Evolutionary conservation across 192 early-diverging fungal species (phyloP).

Genomic region (Coemansia sp.): DNA sequence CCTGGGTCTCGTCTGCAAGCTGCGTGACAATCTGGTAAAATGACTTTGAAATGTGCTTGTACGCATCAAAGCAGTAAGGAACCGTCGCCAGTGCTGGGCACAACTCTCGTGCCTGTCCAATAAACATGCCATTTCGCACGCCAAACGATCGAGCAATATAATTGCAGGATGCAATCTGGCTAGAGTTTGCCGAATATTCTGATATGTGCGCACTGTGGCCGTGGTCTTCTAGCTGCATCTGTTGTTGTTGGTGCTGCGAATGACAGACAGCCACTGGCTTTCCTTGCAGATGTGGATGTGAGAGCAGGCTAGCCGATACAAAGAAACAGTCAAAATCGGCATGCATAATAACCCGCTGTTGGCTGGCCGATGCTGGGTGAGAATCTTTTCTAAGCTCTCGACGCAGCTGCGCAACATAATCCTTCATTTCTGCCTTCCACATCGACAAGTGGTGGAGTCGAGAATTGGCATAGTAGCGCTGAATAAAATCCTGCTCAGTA

Average conservation of each 20-base stretch:
- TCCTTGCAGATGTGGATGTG: constrained; percentile 63
- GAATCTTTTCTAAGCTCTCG: neutral
- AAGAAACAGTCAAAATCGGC: constrained; percentile 96
- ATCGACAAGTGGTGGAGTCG: constrained; percentile 75
- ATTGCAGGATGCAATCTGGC: constrained; percentile 83
- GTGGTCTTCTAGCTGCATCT: constrained; percentile 14
- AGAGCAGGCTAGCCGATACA: constrained; percentile 74
- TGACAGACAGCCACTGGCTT: constrained; percentile 76
- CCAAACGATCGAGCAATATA: constrained; percentile 78
- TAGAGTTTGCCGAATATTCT: constrained; percentile 29
- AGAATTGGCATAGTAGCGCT: constrained; percentile 66
- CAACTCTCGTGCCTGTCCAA: constrained; percentile 66
- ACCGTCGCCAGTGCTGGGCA: constrained; percentile 65
- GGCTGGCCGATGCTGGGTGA: neutral
- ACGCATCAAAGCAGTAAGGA: constrained; percentile 78
- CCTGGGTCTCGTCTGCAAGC: constrained; percentile 70
- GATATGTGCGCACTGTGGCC: neutral
- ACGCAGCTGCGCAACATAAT: constrained; percentile 45
- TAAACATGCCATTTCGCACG: constrained; percentile 75
- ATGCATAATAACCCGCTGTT: constrained; percentile 64
- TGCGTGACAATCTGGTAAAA: constrained; percentile 72
- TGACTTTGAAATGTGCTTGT: constrained; percentile 58
- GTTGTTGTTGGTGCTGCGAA: constrained; percentile 35
- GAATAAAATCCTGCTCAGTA: constrained; percentile 57
- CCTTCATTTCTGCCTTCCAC: constrained; percentile 81